Conservation (phyloP, 108 stramenopile genomes). For the Pinguiococcus pyrenoidosus region DNA sequence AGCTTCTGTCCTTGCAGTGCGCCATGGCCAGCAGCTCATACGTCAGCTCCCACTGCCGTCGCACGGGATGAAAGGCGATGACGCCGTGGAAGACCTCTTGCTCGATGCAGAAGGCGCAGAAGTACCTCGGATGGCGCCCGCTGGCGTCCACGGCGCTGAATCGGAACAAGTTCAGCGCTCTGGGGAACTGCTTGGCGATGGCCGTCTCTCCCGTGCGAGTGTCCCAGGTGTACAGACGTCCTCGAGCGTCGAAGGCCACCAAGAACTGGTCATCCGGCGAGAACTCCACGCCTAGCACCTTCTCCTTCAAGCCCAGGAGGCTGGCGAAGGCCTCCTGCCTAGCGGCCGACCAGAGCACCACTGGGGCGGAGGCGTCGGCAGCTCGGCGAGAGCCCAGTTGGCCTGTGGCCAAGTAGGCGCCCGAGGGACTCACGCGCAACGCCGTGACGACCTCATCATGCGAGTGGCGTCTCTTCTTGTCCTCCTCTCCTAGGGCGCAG, state of each 20-base stretch:
- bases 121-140: slow-evolving; percentile 1
- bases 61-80: slow-evolving; percentile 24
- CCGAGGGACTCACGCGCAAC: too few relatives aligned
- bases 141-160: slow-evolving; percentile 6
- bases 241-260: slow-evolving; percentile 25
- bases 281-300: slow-evolving; percentile 19
- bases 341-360: slow-evolving; percentile 16
- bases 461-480: too few relatives aligned
- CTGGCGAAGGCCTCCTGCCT: neutral
- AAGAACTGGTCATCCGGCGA: slow-evolving; percentile 36
- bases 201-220: slow-evolving; percentile 38
- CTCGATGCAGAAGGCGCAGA: neutral
- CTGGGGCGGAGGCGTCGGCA: too few relatives aligned
- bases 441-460: too few relatives aligned
- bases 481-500: too few relatives aligned
- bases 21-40: slow-evolving; percentile 10
- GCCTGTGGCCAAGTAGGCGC: too few relatives aligned
- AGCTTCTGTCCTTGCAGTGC: too few relatives aligned
- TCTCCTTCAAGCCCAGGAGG: slow-evolving; percentile 6
- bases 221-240: slow-evolving; percentile 41
- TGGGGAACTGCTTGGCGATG: slow-evolving; percentile 17
- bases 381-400: too few relatives aligned
- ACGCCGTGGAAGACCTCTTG: slow-evolving; percentile 9
- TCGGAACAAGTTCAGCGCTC: slow-evolving; percentile 12
- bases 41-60: slow-evolving; percentile 25